These are phyloP conservation scores for Diplodia intermedia DNA, from an alignment of 2,329 filamentous ascomycete species.

Conservation along the genomic window DNA sequence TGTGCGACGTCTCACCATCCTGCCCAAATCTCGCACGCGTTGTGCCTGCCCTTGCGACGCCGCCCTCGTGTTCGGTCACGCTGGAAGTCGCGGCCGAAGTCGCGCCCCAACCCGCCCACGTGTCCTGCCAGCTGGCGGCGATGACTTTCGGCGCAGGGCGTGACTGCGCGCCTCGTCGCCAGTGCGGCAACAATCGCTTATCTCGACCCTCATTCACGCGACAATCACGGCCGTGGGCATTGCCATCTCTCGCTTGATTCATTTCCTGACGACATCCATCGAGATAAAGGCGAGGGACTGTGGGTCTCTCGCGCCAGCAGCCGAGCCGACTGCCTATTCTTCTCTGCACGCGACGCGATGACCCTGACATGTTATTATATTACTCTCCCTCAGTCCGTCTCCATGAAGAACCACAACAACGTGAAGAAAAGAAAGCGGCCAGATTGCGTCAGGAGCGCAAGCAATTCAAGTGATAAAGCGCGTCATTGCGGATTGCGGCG, in stretches of 20 bases:
- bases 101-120: neutral
- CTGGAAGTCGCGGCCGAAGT: neutral
- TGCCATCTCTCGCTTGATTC: neutral
- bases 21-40: conserved; percentile 5
- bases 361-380: neutral
- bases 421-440: neutral
- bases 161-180: conserved; percentile 10
- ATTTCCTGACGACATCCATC: neutral
- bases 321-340: neutral
- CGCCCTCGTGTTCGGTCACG: neutral
- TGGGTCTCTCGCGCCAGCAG: neutral
- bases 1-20: conserved; percentile 29
- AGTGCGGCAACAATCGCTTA: neutral
- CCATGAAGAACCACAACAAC: too few relatives aligned
- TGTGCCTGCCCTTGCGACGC: neutral
- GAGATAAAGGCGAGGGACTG: neutral
- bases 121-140: conserved; percentile 26
- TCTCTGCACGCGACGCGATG: neutral
- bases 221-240: neutral
- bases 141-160: neutral
- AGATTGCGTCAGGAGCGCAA: neutral
- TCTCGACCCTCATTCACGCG: conserved; percentile 1
- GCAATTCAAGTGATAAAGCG: neutral
- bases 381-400: neutral
- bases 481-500: neutral